Percentiles rank a stretch among this genome's conserved stretches.
Conservation (phyloP, 768 basidiomycete species). For the Saitozyma podzolica region DNA sequence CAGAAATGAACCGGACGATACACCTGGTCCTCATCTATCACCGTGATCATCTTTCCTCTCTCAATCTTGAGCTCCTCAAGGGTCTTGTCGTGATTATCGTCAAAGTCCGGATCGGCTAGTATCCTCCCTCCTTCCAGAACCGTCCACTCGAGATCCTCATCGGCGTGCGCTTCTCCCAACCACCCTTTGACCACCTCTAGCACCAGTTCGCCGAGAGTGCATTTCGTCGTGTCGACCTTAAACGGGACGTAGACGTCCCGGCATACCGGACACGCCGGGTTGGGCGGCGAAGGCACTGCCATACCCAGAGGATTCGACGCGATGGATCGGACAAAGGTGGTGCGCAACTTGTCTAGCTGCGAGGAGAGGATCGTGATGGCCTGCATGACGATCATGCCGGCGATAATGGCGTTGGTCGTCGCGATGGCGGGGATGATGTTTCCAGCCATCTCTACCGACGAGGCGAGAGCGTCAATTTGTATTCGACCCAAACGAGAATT, state of each 20-base stretch:
- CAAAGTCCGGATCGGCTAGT: constrained; percentile 88
- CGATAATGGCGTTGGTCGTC: constrained; percentile 96
- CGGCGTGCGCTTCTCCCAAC: constrained; percentile 47
- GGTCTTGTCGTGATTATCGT: constrained; percentile 79
- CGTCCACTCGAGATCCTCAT: constrained; percentile 63
- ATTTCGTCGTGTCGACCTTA: constrained; percentile 68
- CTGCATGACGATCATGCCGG: constrained; percentile 91
- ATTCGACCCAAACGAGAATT: background rate
- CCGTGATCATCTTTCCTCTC: constrained; percentile 80
- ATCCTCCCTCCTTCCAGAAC: constrained; percentile 76
- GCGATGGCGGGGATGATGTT: constrained; percentile 99
- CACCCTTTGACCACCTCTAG: constrained; percentile 62
- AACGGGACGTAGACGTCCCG: constrained; percentile 76
- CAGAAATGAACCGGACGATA: constrained; percentile 71
- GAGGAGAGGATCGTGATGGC: constrained; percentile 76
- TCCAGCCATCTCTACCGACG: constrained; percentile 84
- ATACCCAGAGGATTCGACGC: constrained; percentile 70
- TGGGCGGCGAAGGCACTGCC: constrained; percentile 67
- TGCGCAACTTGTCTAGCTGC: constrained; percentile 52
- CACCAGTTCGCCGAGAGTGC: constrained; percentile 72
- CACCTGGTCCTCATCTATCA: constrained; percentile 84
- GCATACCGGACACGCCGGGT: constrained; percentile 78
- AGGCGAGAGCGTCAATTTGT: background rate
- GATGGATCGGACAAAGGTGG: constrained; percentile 5
- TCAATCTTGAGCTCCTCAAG: constrained; percentile 77